These are phyloP conservation scores for Peziza echinospora DNA, from an alignment of 495 filamentous ascomycete species.

Conservation along the genomic window DNA sequence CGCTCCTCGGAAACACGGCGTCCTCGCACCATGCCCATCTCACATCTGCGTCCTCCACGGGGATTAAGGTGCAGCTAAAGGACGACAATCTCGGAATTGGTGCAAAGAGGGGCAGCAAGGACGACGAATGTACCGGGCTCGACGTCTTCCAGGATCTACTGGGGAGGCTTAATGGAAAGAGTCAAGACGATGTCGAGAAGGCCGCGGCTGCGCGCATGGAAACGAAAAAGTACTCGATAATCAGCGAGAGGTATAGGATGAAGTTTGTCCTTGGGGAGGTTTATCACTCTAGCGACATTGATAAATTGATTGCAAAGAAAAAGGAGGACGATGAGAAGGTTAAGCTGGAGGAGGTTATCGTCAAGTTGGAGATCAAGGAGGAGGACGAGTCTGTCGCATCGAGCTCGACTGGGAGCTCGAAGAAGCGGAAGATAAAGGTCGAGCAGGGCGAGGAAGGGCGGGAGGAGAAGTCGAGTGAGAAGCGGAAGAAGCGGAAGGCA, in stretches of 20 bases:
- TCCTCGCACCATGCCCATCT: slow-evolving; percentile 45
- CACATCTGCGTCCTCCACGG: slow-evolving; percentile 52
- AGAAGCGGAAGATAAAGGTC: slow-evolving; percentile 3
- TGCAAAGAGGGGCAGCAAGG: slow-evolving; percentile 38
- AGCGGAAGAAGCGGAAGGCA: not conserved
- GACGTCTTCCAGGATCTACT: slow-evolving; percentile 65
- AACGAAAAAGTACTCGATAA: slow-evolving; percentile 25
- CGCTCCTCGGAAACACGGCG: slow-evolving; percentile 53
- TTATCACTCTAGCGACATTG: slow-evolving; percentile 14
- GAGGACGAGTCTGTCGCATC: no score
- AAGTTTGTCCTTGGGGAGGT: slow-evolving; percentile 49
- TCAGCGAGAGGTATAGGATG: slow-evolving; percentile 43
- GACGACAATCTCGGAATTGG: slow-evolving; percentile 80
- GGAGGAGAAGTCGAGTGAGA: not conserved
- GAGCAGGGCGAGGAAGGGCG: not conserved
- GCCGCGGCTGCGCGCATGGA: slow-evolving; percentile 39
- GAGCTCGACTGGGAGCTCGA: not conserved
- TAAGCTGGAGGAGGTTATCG: not conserved
- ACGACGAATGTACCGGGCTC: slow-evolving; percentile 56
- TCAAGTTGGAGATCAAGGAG: not conserved
- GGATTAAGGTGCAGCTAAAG: slow-evolving; percentile 42
- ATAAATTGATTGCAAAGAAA: slow-evolving; percentile 7
- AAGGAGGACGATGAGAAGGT: slow-evolving; percentile 4
- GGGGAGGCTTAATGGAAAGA: slow-evolving; percentile 75
- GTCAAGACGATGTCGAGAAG: slow-evolving; percentile 29